A percentile compares a stretch with the other conserved stretches of the same genome.
Conservation (phyloP, 2,329 filamentous ascomycete genomes). For the Pestalotiopsis sp. region DNA sequence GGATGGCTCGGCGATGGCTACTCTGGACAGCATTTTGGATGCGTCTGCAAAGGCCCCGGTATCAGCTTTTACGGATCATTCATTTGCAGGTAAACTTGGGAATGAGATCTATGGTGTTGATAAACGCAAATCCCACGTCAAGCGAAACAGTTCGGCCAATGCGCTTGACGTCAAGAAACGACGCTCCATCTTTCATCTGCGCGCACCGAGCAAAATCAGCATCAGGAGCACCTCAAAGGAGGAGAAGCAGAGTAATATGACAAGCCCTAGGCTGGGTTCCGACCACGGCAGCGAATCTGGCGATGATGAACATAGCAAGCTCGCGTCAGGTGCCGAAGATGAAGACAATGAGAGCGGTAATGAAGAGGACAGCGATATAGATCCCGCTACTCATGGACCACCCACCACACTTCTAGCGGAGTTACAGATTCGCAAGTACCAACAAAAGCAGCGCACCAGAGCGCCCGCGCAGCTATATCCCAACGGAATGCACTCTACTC, state of each 20-base stretch:
- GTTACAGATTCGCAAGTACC: constrained; percentile 85
- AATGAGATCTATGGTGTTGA: constrained; percentile 72
- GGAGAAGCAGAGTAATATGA: constrained; percentile 22
- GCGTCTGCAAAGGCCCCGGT: constrained; percentile 88
- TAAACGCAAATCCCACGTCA: constrained; percentile 46
- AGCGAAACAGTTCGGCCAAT: constrained; percentile 26
- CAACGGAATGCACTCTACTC: constrained; percentile 85
- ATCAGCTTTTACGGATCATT: constrained; percentile 88
- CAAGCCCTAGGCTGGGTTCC: constrained; percentile 12
- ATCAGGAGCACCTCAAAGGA: constrained; percentile 27
- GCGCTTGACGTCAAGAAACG: constrained; percentile 44
- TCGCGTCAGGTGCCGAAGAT: constrained; percentile 31
- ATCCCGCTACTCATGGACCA: constrained; percentile 64
- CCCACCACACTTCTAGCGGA: constrained; percentile 93
- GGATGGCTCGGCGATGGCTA: constrained; percentile 83
- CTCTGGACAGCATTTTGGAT: constrained; percentile 88
- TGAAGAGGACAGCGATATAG: constrained; percentile 49
- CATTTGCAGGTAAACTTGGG: constrained; percentile 76
- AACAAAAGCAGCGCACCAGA: constrained; percentile 79
- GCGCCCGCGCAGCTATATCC: constrained; percentile 65
- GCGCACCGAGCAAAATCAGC: constrained; percentile 40
- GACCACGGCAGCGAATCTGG: constrained; percentile 17
- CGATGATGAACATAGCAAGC: constrained; percentile 28
- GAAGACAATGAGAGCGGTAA: constrained; percentile 45
- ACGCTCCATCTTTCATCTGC: constrained; percentile 52